Percentiles rank a stretch among this genome's conserved stretches.
phyloP scores from a whole-genome alignment of 148 eudicot genomes.

The Diospyros kaki region DNA sequence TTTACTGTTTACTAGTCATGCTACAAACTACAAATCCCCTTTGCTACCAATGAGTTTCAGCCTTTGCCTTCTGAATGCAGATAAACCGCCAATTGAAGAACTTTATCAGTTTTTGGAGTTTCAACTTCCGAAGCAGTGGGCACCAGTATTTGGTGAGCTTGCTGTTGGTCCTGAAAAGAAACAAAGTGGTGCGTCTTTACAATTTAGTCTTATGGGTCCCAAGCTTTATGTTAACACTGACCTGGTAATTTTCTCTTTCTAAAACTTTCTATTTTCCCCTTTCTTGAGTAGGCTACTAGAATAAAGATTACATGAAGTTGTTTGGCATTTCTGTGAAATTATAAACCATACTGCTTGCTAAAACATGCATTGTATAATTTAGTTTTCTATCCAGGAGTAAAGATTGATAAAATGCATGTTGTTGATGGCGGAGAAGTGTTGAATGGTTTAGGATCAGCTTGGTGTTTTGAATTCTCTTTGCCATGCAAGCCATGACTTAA shows the following conservation, averaged over 20 bases:
- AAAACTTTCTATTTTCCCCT: background rate
- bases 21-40: background rate
- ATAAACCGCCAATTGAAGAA: constrained; percentile 56
- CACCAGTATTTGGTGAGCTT: constrained; percentile 48
- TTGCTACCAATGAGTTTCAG: background rate
- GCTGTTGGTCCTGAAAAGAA: constrained; percentile 46
- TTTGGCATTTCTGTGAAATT: background rate
- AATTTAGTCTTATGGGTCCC: constrained; percentile 53
- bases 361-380: background rate
- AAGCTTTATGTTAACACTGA: constrained; percentile 43
- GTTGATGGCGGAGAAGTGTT: background rate
- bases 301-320: background rate
- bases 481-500: background rate
- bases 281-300: background rate
- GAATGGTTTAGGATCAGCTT: background rate
- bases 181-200: constrained; percentile 38
- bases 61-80: constrained; percentile 19
- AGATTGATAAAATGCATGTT: background rate
- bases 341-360: background rate
- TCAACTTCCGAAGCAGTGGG: constrained; percentile 54
- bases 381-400: background rate
- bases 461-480: constrained; percentile 4
- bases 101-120: constrained; percentile 53
- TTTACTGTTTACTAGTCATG: background rate
- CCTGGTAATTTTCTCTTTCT: constrained; percentile 23